Evolutionary conservation across 805 yeast species (phyloP).

Genomic region (Saturnispora serradocipensis): DNA sequence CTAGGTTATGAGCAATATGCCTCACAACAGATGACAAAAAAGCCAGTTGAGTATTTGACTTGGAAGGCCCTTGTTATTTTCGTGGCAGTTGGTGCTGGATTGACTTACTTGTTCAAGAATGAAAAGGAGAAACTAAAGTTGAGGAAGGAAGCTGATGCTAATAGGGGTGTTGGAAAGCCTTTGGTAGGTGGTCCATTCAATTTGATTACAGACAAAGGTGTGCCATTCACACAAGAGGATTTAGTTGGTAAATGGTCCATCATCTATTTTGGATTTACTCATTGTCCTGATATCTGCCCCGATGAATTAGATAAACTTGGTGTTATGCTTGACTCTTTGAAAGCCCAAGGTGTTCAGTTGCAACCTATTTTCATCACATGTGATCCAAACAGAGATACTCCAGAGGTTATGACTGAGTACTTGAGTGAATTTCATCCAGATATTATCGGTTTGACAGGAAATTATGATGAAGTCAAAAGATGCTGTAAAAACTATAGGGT

Average conservation of each 20-base stretch:
- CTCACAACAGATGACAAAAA: conserved; percentile 22
- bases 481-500: conserved; percentile 88
- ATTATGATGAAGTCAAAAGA: conserved; percentile 73
- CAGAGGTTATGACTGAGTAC: conserved; percentile 75
- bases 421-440: conserved; percentile 83
- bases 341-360: conserved; percentile 46
- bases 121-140: conserved; percentile 71
- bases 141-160: conserved; percentile 73
- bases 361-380: conserved; percentile 93
- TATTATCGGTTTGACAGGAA: conserved; percentile 86
- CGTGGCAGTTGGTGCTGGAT: conserved; percentile 57
- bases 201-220: conserved; percentile 61
- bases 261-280: conserved; percentile 92
- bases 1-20: conserved; percentile 42
- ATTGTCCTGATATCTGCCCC: conserved; percentile 98
- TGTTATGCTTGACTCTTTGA: conserved; percentile 53
- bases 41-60: conserved; percentile 61
- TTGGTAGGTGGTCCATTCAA: conserved; percentile 85
- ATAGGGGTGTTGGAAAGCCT: conserved; percentile 86
- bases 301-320: conserved; percentile 94
- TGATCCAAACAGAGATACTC: conserved; percentile 92
- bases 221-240: conserved; percentile 67
- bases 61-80: conserved; percentile 77
- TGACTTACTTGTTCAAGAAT: conserved; percentile 59
- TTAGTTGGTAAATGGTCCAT: conserved; percentile 72